These are phyloP conservation scores for Scalesia atractyloides DNA, from an alignment of 129 eudicot species.

Conservation along the genomic window DNA sequence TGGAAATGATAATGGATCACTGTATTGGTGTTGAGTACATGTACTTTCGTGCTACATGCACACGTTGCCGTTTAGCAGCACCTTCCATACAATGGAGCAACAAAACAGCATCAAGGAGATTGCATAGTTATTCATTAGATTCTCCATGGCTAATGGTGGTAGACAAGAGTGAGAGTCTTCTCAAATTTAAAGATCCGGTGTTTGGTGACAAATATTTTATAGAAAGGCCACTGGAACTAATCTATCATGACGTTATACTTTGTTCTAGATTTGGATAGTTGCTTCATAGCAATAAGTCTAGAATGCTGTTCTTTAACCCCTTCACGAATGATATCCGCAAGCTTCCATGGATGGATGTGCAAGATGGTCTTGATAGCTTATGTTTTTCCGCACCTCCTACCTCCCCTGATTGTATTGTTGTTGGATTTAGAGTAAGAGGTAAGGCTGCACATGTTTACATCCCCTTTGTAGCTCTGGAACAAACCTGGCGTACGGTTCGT, in stretches of 20 bases:
- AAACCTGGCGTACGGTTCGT: neutral
- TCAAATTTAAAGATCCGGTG: constrained; percentile 10
- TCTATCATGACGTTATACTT: neutral
- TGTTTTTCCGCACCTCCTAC: constrained; percentile 17
- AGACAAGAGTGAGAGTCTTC: neutral
- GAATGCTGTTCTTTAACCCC: constrained; percentile 16
- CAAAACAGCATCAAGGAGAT: constrained; percentile 7
- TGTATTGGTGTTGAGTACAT: constrained; percentile 9
- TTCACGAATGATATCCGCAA: constrained; percentile 16
- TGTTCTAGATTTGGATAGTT: constrained; percentile 32
- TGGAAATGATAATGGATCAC: neutral
- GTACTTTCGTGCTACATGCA: constrained; percentile 7
- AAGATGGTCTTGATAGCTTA: neutral
- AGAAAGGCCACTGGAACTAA: neutral
- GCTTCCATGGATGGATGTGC: neutral
- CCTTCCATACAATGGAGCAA: constrained; percentile 4
- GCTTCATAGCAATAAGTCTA: neutral
- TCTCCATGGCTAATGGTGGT: constrained; percentile 36
- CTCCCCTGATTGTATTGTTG: constrained; percentile 22
- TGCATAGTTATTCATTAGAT: neutral
- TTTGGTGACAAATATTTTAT: constrained; percentile 13
- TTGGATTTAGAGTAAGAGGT: neutral
- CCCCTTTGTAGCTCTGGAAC: neutral
- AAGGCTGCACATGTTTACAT: neutral
- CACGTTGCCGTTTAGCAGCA: neutral